Percentiles rank a stretch among this genome's conserved stretches.
Evolutionary conservation across 2,329 filamentous ascomycete genomes (phyloP).

Genomic region (Aureobasidium sp.): DNA sequence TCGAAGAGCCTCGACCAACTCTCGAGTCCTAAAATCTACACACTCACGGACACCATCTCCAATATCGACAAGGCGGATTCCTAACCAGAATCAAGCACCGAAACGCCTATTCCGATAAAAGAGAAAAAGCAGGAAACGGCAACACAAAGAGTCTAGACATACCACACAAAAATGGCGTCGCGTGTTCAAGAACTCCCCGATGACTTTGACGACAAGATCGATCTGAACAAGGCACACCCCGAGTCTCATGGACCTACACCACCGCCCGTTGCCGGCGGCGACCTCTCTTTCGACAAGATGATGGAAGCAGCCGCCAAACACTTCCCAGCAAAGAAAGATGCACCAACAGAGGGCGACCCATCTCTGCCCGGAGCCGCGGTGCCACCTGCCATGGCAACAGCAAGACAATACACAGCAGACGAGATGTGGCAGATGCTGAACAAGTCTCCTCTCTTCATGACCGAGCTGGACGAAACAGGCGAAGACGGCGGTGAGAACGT

Average conservation of each 20-base stretch:
- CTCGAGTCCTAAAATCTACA: too few species aligned
- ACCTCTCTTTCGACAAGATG: conserved; percentile 26
- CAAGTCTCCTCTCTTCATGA: conserved; percentile 88
- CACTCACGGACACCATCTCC: too few species aligned
- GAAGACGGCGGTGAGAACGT: conserved; percentile 63
- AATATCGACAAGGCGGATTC: too few species aligned
- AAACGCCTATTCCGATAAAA: too few species aligned
- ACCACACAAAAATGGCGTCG: conserved; percentile 1
- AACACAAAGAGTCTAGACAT: not conserved
- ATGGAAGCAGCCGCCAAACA: conserved; percentile 5
- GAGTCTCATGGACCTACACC: conserved; percentile 5
- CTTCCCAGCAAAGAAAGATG: conserved; percentile 13
- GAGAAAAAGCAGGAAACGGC: not conserved
- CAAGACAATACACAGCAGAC: conserved; percentile 47
- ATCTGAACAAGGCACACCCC: conserved; percentile 29
- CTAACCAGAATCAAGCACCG: too few species aligned
- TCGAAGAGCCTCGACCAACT: too few species aligned
- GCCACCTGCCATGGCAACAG: conserved; percentile 50
- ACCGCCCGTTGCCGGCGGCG: conserved; percentile 20
- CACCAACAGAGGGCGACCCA: conserved; percentile 12
- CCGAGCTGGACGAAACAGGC: conserved; percentile 57
- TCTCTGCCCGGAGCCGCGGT: conserved; percentile 34
- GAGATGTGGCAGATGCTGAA: conserved; percentile 58
- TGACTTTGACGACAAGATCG: conserved; percentile 37
- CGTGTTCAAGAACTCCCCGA: conserved; percentile 42